Conservation (phyloP, 495 filamentous ascomycete species). For the Astrocystis sublimbata region DNA sequence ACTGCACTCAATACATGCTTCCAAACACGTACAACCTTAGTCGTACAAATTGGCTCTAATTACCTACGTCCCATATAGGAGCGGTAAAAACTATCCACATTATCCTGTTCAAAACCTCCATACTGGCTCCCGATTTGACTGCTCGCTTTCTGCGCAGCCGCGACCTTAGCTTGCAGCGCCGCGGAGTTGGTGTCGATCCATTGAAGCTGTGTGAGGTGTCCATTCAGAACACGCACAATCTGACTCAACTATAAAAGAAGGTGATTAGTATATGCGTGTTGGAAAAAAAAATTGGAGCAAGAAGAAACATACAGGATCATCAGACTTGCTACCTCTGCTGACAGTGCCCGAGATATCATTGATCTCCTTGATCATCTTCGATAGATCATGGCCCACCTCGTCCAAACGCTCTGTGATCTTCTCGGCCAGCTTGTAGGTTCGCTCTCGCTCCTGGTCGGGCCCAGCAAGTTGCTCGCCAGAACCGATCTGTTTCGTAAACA, state of each 20-base stretch:
- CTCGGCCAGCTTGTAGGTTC: slow-evolving; percentile 90
- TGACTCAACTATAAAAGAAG: slow-evolving; percentile 67
- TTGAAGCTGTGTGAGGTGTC: slow-evolving; percentile 84
- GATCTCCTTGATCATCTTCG: slow-evolving; percentile 96
- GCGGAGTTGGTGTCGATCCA: slow-evolving; percentile 83
- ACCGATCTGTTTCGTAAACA: slow-evolving; percentile 68
- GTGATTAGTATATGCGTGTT: slow-evolving; percentile 23
- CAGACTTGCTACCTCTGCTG: slow-evolving; percentile 82
- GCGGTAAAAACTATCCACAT: slow-evolving; percentile 78
- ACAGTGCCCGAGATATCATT: slow-evolving; percentile 81
- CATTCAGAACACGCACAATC: slow-evolving; percentile 91
- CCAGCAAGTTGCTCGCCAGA: slow-evolving; percentile 72
- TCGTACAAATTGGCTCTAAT: slow-evolving; percentile 4
- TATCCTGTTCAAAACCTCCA: slow-evolving; percentile 60
- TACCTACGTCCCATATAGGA: slow-evolving; percentile 70
- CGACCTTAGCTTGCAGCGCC: slow-evolving; percentile 77
- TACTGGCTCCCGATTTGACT: slow-evolving; percentile 63
- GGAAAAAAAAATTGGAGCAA: slow-evolving; percentile 5
- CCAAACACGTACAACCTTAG: not conserved
- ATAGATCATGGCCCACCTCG: slow-evolving; percentile 87
- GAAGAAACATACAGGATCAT: slow-evolving; percentile 80
- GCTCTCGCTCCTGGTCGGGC: slow-evolving; percentile 90
- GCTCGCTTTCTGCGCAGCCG: slow-evolving; percentile 72
- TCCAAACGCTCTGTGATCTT: slow-evolving; percentile 82
- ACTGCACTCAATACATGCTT: not conserved